Conservation (phyloP, 1,284 basidiomycete genomes). For the Marasmius fiardii region DNA sequence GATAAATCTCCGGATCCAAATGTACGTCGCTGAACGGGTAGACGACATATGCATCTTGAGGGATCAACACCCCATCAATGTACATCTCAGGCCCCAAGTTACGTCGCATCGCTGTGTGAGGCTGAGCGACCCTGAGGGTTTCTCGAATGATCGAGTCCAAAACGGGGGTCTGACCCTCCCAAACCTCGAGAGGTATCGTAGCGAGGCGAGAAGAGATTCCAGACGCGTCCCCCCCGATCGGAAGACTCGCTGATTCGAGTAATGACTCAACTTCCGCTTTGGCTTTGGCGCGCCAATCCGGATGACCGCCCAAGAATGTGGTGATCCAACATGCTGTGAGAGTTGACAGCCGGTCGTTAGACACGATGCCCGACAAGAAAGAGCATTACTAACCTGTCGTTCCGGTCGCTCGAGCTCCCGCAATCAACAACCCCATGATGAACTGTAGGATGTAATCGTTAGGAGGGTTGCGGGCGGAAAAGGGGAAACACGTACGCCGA, state of each 20-base stretch:
- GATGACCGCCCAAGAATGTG: constrained; percentile 62
- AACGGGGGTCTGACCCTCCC: constrained; percentile 65
- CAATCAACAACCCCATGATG: constrained; percentile 73
- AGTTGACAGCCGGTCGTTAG: constrained; percentile 11
- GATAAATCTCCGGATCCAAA: constrained; percentile 63
- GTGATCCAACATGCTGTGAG: constrained; percentile 62
- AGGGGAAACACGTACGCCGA: constrained; percentile 51
- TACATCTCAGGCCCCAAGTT: constrained; percentile 66
- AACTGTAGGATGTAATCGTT: constrained; percentile 42
- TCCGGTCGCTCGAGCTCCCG: constrained; percentile 72
- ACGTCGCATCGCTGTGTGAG: constrained; percentile 73
- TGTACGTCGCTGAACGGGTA: constrained; percentile 78
- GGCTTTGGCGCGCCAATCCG: constrained; percentile 57
- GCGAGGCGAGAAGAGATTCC: constrained; percentile 45
- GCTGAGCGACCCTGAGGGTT: constrained; percentile 71
- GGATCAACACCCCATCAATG: constrained; percentile 61
- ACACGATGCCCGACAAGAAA: constrained; percentile 15
- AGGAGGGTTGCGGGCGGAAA: constrained; percentile 17
- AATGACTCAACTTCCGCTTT: constrained; percentile 57
- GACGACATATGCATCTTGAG: constrained; percentile 66
- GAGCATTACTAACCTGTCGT: constrained; percentile 48
- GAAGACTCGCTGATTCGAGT: constrained; percentile 42
- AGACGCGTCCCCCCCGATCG: constrained; percentile 16
- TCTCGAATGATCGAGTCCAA: constrained; percentile 70
- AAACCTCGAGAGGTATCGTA: constrained; percentile 60